Evolutionary conservation across 2,329 filamentous ascomycete genomes (phyloP), one percentile per base, ranked within the genome.

Genomic region (Volutella citrinella): DNA sequence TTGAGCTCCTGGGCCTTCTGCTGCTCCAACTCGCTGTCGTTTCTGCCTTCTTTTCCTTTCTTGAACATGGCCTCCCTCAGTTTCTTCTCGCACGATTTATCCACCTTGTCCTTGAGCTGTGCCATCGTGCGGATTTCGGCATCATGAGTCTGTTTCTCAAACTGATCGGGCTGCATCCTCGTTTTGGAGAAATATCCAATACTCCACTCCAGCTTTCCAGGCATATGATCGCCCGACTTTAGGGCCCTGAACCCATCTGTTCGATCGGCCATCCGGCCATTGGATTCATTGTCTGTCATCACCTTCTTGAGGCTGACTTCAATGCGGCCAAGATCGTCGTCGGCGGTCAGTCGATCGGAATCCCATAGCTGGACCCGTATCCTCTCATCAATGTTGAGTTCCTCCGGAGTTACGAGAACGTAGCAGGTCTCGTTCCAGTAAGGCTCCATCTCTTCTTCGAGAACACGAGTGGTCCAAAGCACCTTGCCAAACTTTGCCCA

Each of bases 401-500:
- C 83, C 43, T 86, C 78, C 0, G 79, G 71, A 0, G 81, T 80
- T 3, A 88, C 82, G 2, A 86, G 64, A n/a, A 88, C 61, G 38
- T 76, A 82, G 15, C 75, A 75, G 30, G 78, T 82, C 55, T 89
- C 84, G 20, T 85, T 70, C 83, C 84, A 88, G 27, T 65, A 68
- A 0, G 84, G 84, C 19, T 83, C 66, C 66, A 85, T 81, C 28
- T 86, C 79, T 2, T 70, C 68, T 23, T 71, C 58, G 15, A 87
- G 69, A 25, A 88, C 72, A 30, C 84, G 72, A 0, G 83, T 87
- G 32, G 61, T 61, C 57, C 57, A 32, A 70, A 82, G 53, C 64
- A 82, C 38, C 82, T 67, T 30, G 77, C 83, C 82, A 53, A 87
- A 87, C 53, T 88, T 89, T 15, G 82, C 82, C 82, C 84, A 89